phyloP scores from a whole-genome alignment of 768 basidiomycete species.

The Naganishia randhawae region DNA sequence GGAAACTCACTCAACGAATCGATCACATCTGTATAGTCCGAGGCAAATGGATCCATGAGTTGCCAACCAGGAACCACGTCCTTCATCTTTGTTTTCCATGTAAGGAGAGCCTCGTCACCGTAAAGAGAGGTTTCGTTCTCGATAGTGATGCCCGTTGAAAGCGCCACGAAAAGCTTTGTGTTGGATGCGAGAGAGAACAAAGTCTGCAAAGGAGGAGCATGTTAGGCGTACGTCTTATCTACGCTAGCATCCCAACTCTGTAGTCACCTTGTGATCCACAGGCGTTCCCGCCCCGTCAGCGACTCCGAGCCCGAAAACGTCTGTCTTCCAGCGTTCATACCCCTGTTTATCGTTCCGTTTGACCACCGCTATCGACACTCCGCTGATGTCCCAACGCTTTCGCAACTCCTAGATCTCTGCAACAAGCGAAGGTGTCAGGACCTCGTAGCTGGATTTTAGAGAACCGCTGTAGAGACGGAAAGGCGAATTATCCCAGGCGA shows the following conservation, averaged over 20 bases:
- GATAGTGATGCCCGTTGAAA: constrained; percentile 40
- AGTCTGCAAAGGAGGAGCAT: constrained; percentile 26
- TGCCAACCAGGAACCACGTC: constrained; percentile 40
- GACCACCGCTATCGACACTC: background rate
- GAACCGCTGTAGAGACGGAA: background rate
- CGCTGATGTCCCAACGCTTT: background rate
- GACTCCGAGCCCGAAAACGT: constrained; percentile 17
- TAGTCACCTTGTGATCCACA: constrained; percentile 25
- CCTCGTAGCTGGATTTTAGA: background rate
- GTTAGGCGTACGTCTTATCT: no score
- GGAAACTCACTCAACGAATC: constrained; percentile 40
- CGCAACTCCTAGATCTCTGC: background rate
- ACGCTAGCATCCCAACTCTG: background rate
- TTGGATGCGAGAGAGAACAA: constrained; percentile 44
- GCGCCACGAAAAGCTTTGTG: constrained; percentile 43
- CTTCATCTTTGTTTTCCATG: constrained; percentile 40
- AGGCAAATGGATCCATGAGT: constrained; percentile 38
- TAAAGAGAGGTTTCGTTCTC: constrained; percentile 26
- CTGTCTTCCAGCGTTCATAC: constrained; percentile 6
- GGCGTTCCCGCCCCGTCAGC: background rate
- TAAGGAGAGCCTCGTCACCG: constrained; percentile 28
- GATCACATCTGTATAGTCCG: constrained; percentile 35
- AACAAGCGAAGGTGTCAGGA: background rate
- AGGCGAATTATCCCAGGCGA: background rate
- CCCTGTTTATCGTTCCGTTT: background rate